Percentiles rank a stretch among this genome's conserved stretches.
Evolutionary conservation across 768 basidiomycete species (phyloP).

Genomic region (Leccinum longicurvipes): DNA sequence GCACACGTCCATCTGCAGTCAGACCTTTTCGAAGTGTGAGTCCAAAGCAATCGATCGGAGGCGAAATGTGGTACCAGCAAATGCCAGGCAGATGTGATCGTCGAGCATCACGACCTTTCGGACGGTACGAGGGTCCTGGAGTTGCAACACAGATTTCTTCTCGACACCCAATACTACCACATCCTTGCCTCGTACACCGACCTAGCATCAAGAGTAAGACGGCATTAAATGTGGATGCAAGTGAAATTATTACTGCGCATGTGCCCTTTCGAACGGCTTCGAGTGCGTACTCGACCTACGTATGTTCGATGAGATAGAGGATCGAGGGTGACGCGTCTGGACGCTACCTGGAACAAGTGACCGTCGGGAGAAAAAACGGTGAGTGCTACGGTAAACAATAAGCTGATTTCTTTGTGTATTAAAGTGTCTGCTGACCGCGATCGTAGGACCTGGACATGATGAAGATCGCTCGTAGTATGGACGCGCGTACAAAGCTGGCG

Average conservation of each 20-base stretch:
- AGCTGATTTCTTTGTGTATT: neutral
- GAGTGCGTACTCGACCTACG: conserved; percentile 96
- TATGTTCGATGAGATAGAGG: conserved; percentile 16
- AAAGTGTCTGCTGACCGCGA: conserved; percentile 66
- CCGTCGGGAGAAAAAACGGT: conserved; percentile 99
- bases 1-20: conserved; percentile 94
- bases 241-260: conserved; percentile 68
- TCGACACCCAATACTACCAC: conserved; percentile 97
- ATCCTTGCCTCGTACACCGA: conserved; percentile 92
- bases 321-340: conserved; percentile 26
- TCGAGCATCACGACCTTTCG: conserved; percentile 98
- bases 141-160: conserved; percentile 96
- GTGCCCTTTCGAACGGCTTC: conserved; percentile 98
- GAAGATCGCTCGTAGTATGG: conserved; percentile 21
- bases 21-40: conserved; percentile 55
- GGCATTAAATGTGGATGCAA: neutral
- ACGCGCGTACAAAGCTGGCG: conserved; percentile 49
- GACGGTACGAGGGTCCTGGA: conserved; percentile 97
- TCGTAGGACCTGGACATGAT: conserved; percentile 93
- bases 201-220: conserved; percentile 44
- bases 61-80: conserved; percentile 70
- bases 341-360: conserved; percentile 88
- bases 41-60: conserved; percentile 4
- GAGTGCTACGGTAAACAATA: conserved; percentile 56
- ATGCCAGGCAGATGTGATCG: conserved; percentile 95